Base-by-base conservation (phyloP, 2,329 filamentous ascomycete genomes). In the Monosporascus cannonballus region DNA sequence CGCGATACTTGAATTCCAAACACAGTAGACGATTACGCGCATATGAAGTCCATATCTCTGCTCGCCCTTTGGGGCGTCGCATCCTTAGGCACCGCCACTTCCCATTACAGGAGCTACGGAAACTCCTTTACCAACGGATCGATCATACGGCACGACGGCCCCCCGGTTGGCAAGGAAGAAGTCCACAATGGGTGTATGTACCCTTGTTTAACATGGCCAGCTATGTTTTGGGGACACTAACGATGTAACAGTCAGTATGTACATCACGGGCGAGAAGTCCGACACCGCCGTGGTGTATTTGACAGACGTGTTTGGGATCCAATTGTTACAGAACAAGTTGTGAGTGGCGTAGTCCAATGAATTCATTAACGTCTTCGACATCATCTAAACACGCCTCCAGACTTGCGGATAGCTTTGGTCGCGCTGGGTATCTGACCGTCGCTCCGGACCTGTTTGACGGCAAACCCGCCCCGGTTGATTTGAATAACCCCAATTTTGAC, bases 351-450 rank as follows among this genome's bases (percentile, higher is more conserved):
- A 8, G 6, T 39, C 3, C 18, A 20, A 15, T 6, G 2, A 22
- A 27, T 2, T 27, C 34, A 44, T 41, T 44, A 25, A 39, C 22
- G n/a, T 25, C 14, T 39, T 9, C 24, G n/a, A 25, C 45, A 15
- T 9, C 39, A 1, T 45, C 37, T 17, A 22, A 22, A n/a, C 25
- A n/a, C 24, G 5, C 18, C 2, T 38, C 45, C 49, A 66, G 65
- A 2, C 61, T 70, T 5, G 67, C 67, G 9, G 67, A 70, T 48
- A 68, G 65, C 48, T 70, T 70, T 52, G 67, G 67, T n/a, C 62
- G 67, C n/a, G 67, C 67, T 5, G 67, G 67, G 3, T 69, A 63
- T 50, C 54, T 69, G 37, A 67, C 65, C 7, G 65, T 70, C 0
- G 65, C 66, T 8, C 67, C 67, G 8, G 67, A 69, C 54, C 49